A percentile compares a stretch with the other conserved stretches of the same genome.
phyloP scores from a whole-genome alignment of 495 filamentous ascomycete species.

The Daldinia bambusicola region DNA sequence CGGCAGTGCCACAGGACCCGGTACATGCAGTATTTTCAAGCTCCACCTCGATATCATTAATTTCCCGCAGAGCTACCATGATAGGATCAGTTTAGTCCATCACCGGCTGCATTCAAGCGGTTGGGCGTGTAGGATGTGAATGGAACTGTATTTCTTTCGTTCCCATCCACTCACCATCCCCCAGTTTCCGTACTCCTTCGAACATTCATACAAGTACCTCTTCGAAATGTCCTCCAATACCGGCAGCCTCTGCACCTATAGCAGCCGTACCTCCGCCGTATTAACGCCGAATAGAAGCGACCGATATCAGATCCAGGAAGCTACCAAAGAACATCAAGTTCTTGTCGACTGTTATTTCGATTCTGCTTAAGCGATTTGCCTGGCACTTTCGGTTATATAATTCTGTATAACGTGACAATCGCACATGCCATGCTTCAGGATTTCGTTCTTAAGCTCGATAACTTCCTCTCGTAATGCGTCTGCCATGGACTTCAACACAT shows the following conservation, averaged over 20 bases:
- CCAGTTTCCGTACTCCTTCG: neutral
- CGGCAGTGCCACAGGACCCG: conserved; percentile 14
- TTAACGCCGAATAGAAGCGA: neutral
- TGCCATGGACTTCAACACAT: conserved; percentile 14
- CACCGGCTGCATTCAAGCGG: conserved; percentile 22
- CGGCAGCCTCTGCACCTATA: neutral
- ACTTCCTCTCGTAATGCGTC: conserved; percentile 21
- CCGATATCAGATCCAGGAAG: neutral
- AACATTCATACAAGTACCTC: neutral
- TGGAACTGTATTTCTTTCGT: neutral
- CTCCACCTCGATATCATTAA: conserved; percentile 23
- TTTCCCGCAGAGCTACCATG: conserved; percentile 3
- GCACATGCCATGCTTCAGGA: conserved; percentile 26
- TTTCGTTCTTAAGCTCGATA: conserved; percentile 25
- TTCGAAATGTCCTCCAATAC: neutral
- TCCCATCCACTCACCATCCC: neutral
- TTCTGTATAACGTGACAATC: conserved; percentile 20
- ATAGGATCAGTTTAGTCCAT: neutral
- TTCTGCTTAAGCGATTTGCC: conserved; percentile 4
- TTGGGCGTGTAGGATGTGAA: neutral
- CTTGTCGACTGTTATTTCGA: no score
- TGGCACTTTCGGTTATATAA: conserved; percentile 21
- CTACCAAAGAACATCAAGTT: neutral
- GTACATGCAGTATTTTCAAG: conserved; percentile 6
- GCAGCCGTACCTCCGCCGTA: neutral